phyloP scores from a whole-genome alignment of 257 asterid genomes.

The Scutellaria baicalensis region DNA sequence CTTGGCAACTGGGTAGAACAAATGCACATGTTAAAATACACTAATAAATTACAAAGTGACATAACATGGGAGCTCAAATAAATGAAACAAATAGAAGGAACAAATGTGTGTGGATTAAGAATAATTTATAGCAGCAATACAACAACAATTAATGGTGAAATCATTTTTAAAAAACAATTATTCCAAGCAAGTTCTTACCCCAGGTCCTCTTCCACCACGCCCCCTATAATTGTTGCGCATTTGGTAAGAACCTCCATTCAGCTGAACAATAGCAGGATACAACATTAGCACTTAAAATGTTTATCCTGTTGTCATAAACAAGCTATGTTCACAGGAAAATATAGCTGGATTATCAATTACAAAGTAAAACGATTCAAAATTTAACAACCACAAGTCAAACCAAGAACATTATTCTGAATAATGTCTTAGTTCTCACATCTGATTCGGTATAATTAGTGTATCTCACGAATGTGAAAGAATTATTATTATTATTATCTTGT shows the following conservation, averaged over 20 bases:
- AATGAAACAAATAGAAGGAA: not conserved
- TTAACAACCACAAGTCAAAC: not conserved
- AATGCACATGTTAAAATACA: not conserved
- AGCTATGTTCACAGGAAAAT: not conserved
- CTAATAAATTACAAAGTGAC: not conserved
- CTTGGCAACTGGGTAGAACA: not conserved
- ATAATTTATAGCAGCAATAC: not conserved
- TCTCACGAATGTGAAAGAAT: not conserved
- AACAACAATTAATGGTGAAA: not conserved
- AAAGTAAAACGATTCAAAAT: not conserved
- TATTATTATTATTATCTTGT: not conserved
- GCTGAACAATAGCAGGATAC: slow-evolving; percentile 29
- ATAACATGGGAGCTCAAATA: not conserved
- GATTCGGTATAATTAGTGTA: not conserved
- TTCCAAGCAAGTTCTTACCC: slow-evolving; percentile 34
- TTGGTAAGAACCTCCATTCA: slow-evolving; percentile 56
- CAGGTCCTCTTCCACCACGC: slow-evolving; percentile 91
- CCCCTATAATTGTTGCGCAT: slow-evolving; percentile 69
- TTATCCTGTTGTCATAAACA: not conserved
- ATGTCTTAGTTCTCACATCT: not conserved
- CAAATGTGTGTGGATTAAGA: not conserved
- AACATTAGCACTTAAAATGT: slow-evolving; percentile 15
- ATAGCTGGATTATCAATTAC: not conserved
- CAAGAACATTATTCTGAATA: not conserved
- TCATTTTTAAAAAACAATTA: not conserved